A percentile compares a stretch with the other conserved stretches of the same genome.
Evolutionary conservation across 169 alveolate genomes (phyloP).

Genomic region (Perkinsus olseni): DNA sequence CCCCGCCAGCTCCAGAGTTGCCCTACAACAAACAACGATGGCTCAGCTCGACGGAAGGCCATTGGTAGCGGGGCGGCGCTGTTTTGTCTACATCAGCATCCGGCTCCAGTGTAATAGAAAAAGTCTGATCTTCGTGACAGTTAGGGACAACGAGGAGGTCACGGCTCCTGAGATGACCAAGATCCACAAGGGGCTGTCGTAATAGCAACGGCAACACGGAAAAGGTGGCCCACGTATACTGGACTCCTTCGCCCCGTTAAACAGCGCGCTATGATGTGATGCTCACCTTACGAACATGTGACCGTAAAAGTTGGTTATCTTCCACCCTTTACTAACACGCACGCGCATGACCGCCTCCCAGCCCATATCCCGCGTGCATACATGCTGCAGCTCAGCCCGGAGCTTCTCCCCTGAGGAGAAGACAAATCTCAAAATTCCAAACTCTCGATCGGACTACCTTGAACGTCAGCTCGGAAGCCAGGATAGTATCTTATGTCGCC

Average conservation of each 20-base stretch:
- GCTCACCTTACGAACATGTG: conserved; percentile 31
- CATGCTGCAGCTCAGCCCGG: conserved; percentile 66
- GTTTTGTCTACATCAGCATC: conserved; percentile 54
- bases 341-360: conserved; percentile 97
- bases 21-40: background rate
- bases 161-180: conserved; percentile 71
- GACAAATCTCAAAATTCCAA: background rate
- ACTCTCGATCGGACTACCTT: too few species aligned
- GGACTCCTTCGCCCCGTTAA: background rate
- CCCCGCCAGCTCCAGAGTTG: background rate
- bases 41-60: conserved; percentile 19
- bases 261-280: too few species aligned
- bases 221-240: background rate
- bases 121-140: conserved; percentile 74
- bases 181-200: too few species aligned
- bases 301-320: conserved; percentile 83
- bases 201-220: too few species aligned
- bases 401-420: conserved; percentile 41
- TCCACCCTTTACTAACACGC: conserved; percentile 90
- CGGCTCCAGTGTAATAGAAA: conserved; percentile 68
- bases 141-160: conserved; percentile 82
- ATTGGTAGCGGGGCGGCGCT: conserved; percentile 42
- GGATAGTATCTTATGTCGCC: conserved; percentile 65
- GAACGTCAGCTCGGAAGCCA: conserved; percentile 35
- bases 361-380: conserved; percentile 57